Base-by-base conservation (phyloP, 116 monocot species). In the Thalassia testudinum region DNA sequence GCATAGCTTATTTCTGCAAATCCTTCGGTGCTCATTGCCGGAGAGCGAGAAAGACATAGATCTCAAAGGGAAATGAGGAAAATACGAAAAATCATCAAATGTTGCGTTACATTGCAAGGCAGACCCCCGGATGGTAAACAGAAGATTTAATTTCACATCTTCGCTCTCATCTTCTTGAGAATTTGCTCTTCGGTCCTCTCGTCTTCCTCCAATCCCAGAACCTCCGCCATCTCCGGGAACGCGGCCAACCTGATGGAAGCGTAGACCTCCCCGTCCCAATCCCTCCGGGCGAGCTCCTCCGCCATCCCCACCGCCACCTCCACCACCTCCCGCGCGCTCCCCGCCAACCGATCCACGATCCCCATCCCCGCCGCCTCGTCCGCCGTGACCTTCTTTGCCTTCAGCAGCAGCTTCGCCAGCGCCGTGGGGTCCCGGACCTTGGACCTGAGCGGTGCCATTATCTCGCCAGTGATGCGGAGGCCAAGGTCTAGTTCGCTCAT, bases 401-500 rank as follows among this genome's bases (percentile, higher is more conserved):
- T 21, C 43, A 87, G 47, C 65, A 72, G 14, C 21, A 74, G 30
- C 20, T 65, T 59, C 37, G 68, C 40, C 42, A 65, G 53, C 0
- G 58, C 21, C 64, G 49, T 43, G 23, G 68, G 58, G 52, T 72
- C 66, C 12, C 40, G 17, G 53, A 87, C 66, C 82, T 79, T 87
- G 12, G 67, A 28, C 25, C 76, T 52, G 50, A 79, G 20, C 53
- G 79, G 14, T 7, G 56, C 49, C 56, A 57, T 54, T 47, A 81
- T 44, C 28, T 40, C 69, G 21, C 66, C 70, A 19, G 79, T 62
- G 37, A 86, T 47, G 5, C 86, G 77, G 13, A 83, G 28, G 0
- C 79, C 75, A 26, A 82, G 44, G 47, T 86, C 77, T 43, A 86
- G 42, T 80, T 92, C 86, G 77, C 86, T 79, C 86, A 86, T 75